Evolutionary conservation across 805 yeast species (phyloP).

Genomic region (Ogataea allantospora): DNA sequence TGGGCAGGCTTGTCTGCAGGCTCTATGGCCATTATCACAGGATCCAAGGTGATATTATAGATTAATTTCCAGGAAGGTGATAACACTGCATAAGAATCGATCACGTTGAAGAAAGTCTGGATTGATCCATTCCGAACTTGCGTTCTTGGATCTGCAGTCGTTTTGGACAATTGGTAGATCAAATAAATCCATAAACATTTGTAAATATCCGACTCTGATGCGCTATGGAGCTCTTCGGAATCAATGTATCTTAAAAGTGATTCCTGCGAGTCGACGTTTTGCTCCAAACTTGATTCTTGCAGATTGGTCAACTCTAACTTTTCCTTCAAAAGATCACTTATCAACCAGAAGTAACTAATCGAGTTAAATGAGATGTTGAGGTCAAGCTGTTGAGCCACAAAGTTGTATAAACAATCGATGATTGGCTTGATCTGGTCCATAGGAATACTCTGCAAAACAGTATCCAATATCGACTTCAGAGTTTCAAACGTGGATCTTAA

Average conservation of each 20-base stretch:
- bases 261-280: conserved; percentile 20
- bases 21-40: conserved; percentile 37
- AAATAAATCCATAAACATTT: conserved; percentile 63
- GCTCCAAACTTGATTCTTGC: conserved; percentile 12
- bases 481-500: conserved; percentile 75
- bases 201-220: conserved; percentile 28
- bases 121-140: conserved; percentile 89
- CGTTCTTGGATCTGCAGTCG: conserved; percentile 62
- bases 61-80: conserved; percentile 70
- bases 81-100: conserved; percentile 64
- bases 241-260: conserved; percentile 19
- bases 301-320: conserved; percentile 21
- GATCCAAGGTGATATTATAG: conserved; percentile 58
- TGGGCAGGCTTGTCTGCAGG: conserved; percentile 12
- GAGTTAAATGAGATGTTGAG: conserved; percentile 88
- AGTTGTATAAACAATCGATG: conserved; percentile 69
- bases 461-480: conserved; percentile 79
- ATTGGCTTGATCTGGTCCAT: conserved; percentile 57
- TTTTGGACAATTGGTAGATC: conserved; percentile 56
- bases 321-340: conserved; percentile 70
- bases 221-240: conserved; percentile 9
- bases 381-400: conserved; percentile 69
- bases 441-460: conserved; percentile 75
- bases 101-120: conserved; percentile 81
- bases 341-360: conserved; percentile 87